These are phyloP conservation scores for Fragaria nilgerrensis DNA, from an alignment of 306 rosid genomes.

Conservation along the genomic window DNA sequence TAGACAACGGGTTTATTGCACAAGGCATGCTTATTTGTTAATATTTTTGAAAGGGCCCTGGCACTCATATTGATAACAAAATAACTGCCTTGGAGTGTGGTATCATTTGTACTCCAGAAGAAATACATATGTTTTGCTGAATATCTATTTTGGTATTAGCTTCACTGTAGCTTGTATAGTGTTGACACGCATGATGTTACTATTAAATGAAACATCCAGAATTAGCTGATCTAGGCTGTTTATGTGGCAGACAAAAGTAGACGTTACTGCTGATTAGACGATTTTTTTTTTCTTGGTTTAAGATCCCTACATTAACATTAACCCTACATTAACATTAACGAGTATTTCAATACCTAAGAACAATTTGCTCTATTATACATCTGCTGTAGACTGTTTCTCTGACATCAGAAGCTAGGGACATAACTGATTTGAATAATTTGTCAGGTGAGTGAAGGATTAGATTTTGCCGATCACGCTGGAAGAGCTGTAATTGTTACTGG, in stretches of 20 bases:
- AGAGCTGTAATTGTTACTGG: slow-evolving; percentile 94
- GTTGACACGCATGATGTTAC: background rate
- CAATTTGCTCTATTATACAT: background rate
- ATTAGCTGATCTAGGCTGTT: background rate
- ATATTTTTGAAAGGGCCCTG: slow-evolving; percentile 2
- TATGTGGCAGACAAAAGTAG: background rate
- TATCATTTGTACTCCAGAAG: background rate
- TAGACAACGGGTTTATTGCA: background rate
- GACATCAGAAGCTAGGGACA: slow-evolving; percentile 17
- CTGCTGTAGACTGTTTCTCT: slow-evolving; percentile 12
- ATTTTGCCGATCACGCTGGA: slow-evolving; percentile 97
- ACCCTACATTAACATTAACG: background rate
- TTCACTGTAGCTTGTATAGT: background rate
- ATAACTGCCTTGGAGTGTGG: background rate
- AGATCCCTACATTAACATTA: background rate
- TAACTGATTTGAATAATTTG: slow-evolving; percentile 24
- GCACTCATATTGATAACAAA: background rate
- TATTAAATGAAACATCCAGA: background rate
- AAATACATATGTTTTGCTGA: background rate
- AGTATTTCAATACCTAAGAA: background rate
- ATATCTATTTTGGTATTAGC: background rate
- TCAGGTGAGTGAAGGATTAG: slow-evolving; percentile 96
- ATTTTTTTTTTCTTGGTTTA: slow-evolving; percentile 7
- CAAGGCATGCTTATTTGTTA: background rate
- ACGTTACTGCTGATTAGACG: background rate